These are phyloP conservation scores for Boletellus sp. DNA, from an alignment of 768 basidiomycete species.

Conservation along the genomic window DNA sequence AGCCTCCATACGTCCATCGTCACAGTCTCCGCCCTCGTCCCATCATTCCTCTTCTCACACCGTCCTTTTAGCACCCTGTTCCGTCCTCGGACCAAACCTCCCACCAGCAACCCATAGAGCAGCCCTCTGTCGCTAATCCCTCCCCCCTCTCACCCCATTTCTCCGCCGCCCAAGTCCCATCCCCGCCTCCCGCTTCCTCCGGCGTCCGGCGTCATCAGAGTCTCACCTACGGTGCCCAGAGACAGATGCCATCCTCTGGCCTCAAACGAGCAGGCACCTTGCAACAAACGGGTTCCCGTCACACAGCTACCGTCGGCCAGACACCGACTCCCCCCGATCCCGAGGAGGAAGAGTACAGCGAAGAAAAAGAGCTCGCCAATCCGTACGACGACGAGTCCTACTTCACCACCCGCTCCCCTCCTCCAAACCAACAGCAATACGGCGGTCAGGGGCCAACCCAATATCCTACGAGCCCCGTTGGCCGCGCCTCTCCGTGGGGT, in stretches of 20 bases:
- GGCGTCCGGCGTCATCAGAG: slow-evolving; percentile 78
- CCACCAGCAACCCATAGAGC: slow-evolving; percentile 50
- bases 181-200: slow-evolving; percentile 66
- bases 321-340: slow-evolving; percentile 48
- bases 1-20: slow-evolving; percentile 18
- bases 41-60: slow-evolving; percentile 12
- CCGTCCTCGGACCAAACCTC: slow-evolving; percentile 27
- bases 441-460: slow-evolving; percentile 32
- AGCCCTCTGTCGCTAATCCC: slow-evolving; percentile 34
- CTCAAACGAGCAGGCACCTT: slow-evolving; percentile 78
- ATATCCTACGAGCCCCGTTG: slow-evolving; percentile 54
- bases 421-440: slow-evolving; percentile 42
- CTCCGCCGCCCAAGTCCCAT: slow-evolving; percentile 48
- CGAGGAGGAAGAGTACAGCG: slow-evolving; percentile 50
- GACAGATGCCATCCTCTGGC: slow-evolving; percentile 46
- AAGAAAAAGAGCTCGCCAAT: slow-evolving; percentile 43
- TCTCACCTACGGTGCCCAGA: slow-evolving; percentile 65
- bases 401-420: slow-evolving; percentile 44
- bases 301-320: slow-evolving; percentile 27
- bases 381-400: slow-evolving; percentile 52
- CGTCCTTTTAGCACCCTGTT: slow-evolving; percentile 22
- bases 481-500: slow-evolving; percentile 65
- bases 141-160: slow-evolving; percentile 69
- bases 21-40: slow-evolving; percentile 1
- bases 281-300: slow-evolving; percentile 42